Percentiles rank a stretch among this genome's conserved stretches.
Evolutionary conservation across 116 monocot genomes (phyloP).

Genomic region (Dioscorea cayenensis): DNA sequence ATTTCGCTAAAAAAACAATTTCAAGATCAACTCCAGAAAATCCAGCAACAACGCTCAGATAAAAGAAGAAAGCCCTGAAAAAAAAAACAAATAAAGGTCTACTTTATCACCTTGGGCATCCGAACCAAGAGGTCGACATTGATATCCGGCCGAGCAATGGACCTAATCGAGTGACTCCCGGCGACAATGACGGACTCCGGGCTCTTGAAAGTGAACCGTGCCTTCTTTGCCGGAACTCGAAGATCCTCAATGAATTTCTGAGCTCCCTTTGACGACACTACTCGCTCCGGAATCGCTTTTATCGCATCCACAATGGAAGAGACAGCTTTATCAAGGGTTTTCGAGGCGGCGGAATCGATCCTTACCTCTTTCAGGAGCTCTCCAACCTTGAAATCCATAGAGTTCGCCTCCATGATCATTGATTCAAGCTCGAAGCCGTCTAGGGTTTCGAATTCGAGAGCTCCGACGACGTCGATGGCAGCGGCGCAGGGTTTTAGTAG

Average conservation of each 20-base stretch:
- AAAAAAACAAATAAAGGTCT: too few relatives aligned
- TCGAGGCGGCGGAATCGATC: slow-evolving; percentile 15
- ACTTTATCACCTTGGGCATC: slow-evolving; percentile 67
- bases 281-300: slow-evolving; percentile 34
- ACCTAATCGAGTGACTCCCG: slow-evolving; percentile 58
- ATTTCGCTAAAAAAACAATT: background rate
- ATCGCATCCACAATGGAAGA: slow-evolving; percentile 41
- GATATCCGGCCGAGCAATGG: slow-evolving; percentile 67
- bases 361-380: slow-evolving; percentile 45
- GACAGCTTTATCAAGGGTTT: slow-evolving; percentile 19
- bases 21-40: too few relatives aligned
- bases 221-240: slow-evolving; percentile 28
- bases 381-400: slow-evolving; percentile 38
- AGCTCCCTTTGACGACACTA: slow-evolving; percentile 18
- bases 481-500: too few relatives aligned
- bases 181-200: slow-evolving; percentile 45
- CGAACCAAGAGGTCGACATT: slow-evolving; percentile 67
- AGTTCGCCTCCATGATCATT: slow-evolving; percentile 16
- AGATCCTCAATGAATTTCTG: slow-evolving; percentile 42
- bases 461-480: too few relatives aligned
- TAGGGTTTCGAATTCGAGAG: too few relatives aligned
- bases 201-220: slow-evolving; percentile 33
- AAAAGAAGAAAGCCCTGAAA: too few relatives aligned
- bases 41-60: too few relatives aligned
- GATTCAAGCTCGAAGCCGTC: background rate